Conservation (phyloP, 306 rosid species). For the Cucumis hystrix region DNA sequence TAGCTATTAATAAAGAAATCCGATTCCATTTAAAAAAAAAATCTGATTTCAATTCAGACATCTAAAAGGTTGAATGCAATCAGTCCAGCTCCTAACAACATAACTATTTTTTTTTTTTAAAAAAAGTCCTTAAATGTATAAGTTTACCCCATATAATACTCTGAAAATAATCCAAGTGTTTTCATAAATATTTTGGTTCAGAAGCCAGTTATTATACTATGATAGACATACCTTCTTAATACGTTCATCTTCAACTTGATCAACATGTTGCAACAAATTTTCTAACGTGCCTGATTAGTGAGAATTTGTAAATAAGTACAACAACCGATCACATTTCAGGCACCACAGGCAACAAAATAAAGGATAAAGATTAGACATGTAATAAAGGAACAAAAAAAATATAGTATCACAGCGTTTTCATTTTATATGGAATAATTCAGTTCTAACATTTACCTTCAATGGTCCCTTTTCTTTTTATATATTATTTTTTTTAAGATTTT, state of each 20-base stretch:
- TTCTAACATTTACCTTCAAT: neutral
- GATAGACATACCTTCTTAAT: constrained; percentile 48
- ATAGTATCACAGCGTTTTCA: neutral
- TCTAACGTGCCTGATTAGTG: constrained; percentile 57
- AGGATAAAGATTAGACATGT: neutral
- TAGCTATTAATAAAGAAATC: too few species aligned
- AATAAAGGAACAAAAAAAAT: neutral
- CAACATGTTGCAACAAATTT: constrained; percentile 60
- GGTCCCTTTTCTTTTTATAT: neutral
- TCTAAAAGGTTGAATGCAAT: neutral
- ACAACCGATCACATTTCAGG: neutral
- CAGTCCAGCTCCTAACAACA: neutral
- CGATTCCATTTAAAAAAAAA: neutral
- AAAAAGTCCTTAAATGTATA: neutral
- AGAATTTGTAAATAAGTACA: constrained; percentile 4
- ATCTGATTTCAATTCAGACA: neutral
- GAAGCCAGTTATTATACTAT: neutral
- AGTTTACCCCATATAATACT: neutral
- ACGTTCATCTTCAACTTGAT: constrained; percentile 73
- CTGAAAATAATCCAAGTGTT: neutral
- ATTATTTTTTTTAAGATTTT: neutral
- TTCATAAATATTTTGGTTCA: neutral
- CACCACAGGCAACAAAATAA: neutral
- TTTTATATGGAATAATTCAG: neutral
- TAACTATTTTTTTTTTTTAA: neutral